These are phyloP conservation scores for Capsicum pubescens DNA, from an alignment of 257 asterid genomes.

Conservation along the genomic window DNA sequence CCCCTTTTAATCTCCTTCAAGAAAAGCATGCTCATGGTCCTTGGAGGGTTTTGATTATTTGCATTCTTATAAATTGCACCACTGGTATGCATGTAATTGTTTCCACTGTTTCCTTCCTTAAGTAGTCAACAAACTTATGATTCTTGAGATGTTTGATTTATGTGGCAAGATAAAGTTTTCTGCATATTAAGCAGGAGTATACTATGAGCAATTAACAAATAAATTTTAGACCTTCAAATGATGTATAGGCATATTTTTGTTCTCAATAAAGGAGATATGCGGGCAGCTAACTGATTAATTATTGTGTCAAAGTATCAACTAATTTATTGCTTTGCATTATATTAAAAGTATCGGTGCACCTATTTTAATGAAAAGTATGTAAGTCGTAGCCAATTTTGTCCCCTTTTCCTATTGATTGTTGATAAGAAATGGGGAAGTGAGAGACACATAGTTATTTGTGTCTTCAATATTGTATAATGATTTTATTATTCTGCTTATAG, in stretches of 20 bases:
- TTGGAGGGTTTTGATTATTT: constrained; percentile 91
- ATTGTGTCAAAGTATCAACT: constrained; percentile 7
- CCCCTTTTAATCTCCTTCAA: constrained; percentile 75
- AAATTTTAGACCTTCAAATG: constrained; percentile 4
- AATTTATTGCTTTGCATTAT: constrained; percentile 1
- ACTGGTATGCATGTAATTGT: constrained; percentile 71
- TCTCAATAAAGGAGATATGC: neutral
- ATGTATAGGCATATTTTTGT: neutral
- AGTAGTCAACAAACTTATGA: neutral
- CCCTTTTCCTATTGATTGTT: neutral
- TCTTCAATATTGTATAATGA: neutral
- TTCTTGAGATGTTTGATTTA: constrained; percentile 15
- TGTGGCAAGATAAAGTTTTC: neutral
- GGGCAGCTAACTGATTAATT: neutral
- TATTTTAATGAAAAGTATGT: neutral
- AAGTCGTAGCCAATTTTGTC: neutral
- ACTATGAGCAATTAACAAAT: neutral
- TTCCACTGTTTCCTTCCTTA: neutral
- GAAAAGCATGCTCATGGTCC: constrained; percentile 90
- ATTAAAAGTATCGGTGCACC: neutral
- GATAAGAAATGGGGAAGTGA: neutral
- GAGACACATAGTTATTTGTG: neutral
- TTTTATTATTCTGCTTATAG: neutral
- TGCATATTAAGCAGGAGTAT: neutral
- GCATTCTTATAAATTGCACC: constrained; percentile 84